Evolutionary conservation across 2,329 filamentous ascomycete genomes (phyloP).

Genomic region (Ophiostoma montium): DNA sequence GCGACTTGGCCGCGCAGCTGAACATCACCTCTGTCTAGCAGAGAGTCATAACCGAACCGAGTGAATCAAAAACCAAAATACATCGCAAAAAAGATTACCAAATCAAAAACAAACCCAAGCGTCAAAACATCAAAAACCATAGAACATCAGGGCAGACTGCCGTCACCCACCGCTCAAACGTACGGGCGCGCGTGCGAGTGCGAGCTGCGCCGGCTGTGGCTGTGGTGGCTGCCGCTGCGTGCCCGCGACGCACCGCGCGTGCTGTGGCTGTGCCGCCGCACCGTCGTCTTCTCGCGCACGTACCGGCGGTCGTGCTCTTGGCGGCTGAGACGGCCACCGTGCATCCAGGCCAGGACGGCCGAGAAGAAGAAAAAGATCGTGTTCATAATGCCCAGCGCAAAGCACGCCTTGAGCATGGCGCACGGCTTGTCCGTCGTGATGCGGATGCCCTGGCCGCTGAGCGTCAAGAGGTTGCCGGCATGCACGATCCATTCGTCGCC

Average conservation of each 20-base stretch:
- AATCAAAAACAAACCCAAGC: too few species aligned
- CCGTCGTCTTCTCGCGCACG: conserved; percentile 31
- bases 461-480: conserved; percentile 48
- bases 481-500: conserved; percentile 38
- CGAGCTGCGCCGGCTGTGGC: conserved; percentile 26
- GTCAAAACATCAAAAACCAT: too few species aligned
- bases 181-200: conserved; percentile 39
- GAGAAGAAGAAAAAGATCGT: conserved; percentile 68
- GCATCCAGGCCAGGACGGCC: conserved; percentile 51
- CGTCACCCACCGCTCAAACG: conserved; percentile 21
- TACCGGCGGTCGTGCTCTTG: conserved; percentile 33
- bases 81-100: too few species aligned
- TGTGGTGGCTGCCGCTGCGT: conserved; percentile 25
- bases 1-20: too few species aligned
- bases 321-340: conserved; percentile 29
- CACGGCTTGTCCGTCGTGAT: conserved; percentile 60
- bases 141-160: too few species aligned
- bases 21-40: too few species aligned
- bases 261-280: conserved; percentile 25
- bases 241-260: conserved; percentile 27
- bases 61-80: too few species aligned
- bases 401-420: conserved; percentile 81
- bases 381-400: conserved; percentile 85
- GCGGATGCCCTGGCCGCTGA: conserved; percentile 35
- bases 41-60: too few species aligned